Percentiles rank a stretch among this genome's conserved stretches.
phyloP scores from a whole-genome alignment of 164 flowering plant genomes.

The Dillenia suffruticosa region DNA sequence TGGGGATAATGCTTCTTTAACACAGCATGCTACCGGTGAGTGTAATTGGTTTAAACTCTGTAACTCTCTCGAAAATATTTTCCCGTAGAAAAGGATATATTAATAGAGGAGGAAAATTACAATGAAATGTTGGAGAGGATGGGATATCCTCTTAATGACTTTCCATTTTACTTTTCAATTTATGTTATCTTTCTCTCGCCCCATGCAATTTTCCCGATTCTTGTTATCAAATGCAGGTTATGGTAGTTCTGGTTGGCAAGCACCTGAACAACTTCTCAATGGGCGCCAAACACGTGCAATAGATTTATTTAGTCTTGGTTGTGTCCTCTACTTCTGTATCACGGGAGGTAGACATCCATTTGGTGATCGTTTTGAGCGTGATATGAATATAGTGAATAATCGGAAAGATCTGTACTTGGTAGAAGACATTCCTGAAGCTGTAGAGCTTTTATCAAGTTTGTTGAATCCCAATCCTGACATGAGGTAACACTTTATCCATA shows the following conservation, averaged over 20 bases:
- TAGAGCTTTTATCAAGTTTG: constrained; percentile 53
- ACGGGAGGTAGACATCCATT: constrained; percentile 76
- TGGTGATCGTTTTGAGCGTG: constrained; percentile 68
- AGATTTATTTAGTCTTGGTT: constrained; percentile 79
- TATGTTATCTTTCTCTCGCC: too few species aligned
- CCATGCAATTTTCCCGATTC: not conserved
- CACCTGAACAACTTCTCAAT: constrained; percentile 72
- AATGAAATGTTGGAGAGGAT: too few species aligned
- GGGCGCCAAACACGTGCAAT: constrained; percentile 77
- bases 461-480: constrained; percentile 52
- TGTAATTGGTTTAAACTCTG: not conserved
- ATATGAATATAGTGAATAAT: constrained; percentile 52
- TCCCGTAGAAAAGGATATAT: too few species aligned
- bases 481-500: constrained; percentile 32
- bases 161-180: too few species aligned
- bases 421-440: constrained; percentile 72
- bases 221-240: constrained; percentile 32
- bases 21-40: constrained; percentile 60
- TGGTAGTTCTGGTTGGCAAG: constrained; percentile 91
- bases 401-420: constrained; percentile 56
- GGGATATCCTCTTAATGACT: too few species aligned
- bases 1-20: constrained; percentile 53
- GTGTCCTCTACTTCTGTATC: constrained; percentile 68
- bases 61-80: too few species aligned
- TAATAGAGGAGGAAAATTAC: too few species aligned